Percentiles rank a stretch among this genome's conserved stretches.
These are phyloP conservation scores for Bipolaris zeicola DNA, from an alignment of 2,329 filamentous ascomycete genomes.

Conservation along the genomic window DNA sequence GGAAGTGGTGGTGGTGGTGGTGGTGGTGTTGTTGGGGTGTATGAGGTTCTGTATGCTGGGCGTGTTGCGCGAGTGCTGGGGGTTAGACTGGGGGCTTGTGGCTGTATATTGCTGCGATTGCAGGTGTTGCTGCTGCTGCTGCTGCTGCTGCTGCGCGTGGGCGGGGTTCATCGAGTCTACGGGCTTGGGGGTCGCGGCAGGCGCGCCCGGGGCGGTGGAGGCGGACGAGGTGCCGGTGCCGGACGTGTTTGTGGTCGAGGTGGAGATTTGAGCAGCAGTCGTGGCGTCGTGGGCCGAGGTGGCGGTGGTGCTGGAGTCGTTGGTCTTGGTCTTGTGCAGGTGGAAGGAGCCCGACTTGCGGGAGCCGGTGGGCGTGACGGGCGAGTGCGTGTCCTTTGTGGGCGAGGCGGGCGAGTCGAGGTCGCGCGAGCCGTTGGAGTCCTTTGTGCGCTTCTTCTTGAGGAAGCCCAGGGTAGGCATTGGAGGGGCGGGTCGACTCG, in stretches of 20 bases:
- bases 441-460: slow-evolving; percentile 98
- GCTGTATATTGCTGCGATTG: slow-evolving; percentile 24
- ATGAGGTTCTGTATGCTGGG: slow-evolving; percentile 85
- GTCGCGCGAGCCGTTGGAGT: slow-evolving; percentile 67
- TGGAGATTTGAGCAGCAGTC: slow-evolving; percentile 8
- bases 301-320: slow-evolving; percentile 31
- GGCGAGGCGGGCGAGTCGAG: slow-evolving; percentile 70
- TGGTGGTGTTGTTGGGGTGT: slow-evolving; percentile 58
- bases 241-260: slow-evolving; percentile 14
- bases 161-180: slow-evolving; percentile 51
- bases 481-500: slow-evolving; percentile 38
- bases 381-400: slow-evolving; percentile 60
- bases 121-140: slow-evolving; percentile 3
- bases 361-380: slow-evolving; percentile 44
- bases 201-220: slow-evolving; percentile 16
- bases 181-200: slow-evolving; percentile 37
- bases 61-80: slow-evolving; percentile 65
- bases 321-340: slow-evolving; percentile 38
- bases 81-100: slow-evolving; percentile 39
- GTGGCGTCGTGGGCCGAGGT: slow-evolving; percentile 1
- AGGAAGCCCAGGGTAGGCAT: slow-evolving; percentile 97
- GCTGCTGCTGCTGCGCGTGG: slow-evolving; percentile 28
- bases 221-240: slow-evolving; percentile 9
- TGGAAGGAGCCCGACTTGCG: slow-evolving; percentile 39
- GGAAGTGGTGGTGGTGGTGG: slow-evolving; percentile 8